Conservation (phyloP, 345 rosid genomes). For the rapeseed (Brassica napus) region DNA sequence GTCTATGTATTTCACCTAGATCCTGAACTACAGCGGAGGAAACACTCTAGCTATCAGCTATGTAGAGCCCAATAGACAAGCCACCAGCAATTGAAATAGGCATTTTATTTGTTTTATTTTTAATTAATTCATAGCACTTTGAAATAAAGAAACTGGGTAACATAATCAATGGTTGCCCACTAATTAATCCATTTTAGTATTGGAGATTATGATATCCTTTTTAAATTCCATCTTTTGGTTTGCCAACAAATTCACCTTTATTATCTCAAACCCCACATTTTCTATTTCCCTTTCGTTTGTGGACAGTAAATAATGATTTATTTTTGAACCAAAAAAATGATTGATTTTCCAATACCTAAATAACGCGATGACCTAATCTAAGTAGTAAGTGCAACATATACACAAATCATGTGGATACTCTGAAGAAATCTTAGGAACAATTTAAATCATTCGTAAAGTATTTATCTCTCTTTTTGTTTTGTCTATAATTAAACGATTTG, state of each 20-base stretch:
- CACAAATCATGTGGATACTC: not conserved
- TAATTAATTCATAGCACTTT: not conserved
- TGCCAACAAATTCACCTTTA: constrained; percentile 23
- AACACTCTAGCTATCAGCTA: not conserved
- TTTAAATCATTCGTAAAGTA: not conserved
- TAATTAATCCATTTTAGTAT: constrained; percentile 28
- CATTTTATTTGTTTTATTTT: not conserved
- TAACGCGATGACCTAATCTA: not conserved
- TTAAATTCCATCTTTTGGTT: constrained; percentile 18
- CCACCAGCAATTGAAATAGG: not conserved
- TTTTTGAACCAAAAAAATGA: not conserved
- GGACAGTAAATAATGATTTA: constrained; percentile 20
- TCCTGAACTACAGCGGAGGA: not conserved
- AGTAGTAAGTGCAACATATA: not conserved
- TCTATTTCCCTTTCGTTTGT: constrained; percentile 7
- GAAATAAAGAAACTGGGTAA: constrained; percentile 3
- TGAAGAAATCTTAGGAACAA: not conserved
- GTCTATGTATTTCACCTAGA: not conserved
- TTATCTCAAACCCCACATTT: constrained; percentile 35
- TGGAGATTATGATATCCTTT: constrained; percentile 27
- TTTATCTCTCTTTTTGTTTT: not conserved
- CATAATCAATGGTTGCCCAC: constrained; percentile 39
- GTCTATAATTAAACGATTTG: not conserved
- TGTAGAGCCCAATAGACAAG: not conserved
- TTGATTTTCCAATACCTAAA: constrained; percentile 5